Base-by-base conservation (phyloP, 805 yeast genomes). In the Wickerhamiella kurtzmanii region DNA sequence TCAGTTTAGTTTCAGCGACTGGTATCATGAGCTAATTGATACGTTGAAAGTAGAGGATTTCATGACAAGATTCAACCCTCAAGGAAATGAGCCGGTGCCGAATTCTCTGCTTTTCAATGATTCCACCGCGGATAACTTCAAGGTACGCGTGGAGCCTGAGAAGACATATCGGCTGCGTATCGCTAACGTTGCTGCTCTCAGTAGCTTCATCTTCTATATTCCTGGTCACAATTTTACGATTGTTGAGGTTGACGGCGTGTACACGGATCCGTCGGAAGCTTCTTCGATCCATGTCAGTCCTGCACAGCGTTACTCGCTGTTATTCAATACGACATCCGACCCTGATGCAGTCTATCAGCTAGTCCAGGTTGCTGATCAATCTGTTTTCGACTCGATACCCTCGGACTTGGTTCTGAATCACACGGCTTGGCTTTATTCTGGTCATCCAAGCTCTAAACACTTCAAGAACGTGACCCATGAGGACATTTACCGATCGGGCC, bases 81-180 rank as follows among this genome's bases (percentile, higher is more conserved):
- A 96, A 9, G 98, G 98, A 60, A 96, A 96, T 41, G 98, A 89
- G 68, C 98, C 98, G 44, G 80, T 92, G 56, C 98, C 98, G 6
- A 82, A 83, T 54, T 70, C 73, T 61, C 64, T 82, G 56, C 72
- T 89, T 56, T 71, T 87, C 64, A 89, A 89, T 68, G 85, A 87
- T 61, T 80, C 95, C 11, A 74, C 71, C 59, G 28, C 49, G 5
- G 55, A 57, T 22, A 52, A 53, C 44, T 69, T 74, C 59, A 54
- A 66, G 5, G 16, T n/a, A n/a, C 19, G 19, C 6, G 94, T 89
- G 47, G 60, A 83, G 67, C 95, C 97, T 6, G 77, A 79, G 66
- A 86, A 77, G 36, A 88, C 95, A 16, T 92, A 92, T 63, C 67
- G 82, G 55, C 55, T 92, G 53, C 76, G 95, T 62, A 65, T 92